Base-by-base conservation (phyloP, 2,329 filamentous ascomycete species). In the Pseudocercospora cruenta region DNA sequence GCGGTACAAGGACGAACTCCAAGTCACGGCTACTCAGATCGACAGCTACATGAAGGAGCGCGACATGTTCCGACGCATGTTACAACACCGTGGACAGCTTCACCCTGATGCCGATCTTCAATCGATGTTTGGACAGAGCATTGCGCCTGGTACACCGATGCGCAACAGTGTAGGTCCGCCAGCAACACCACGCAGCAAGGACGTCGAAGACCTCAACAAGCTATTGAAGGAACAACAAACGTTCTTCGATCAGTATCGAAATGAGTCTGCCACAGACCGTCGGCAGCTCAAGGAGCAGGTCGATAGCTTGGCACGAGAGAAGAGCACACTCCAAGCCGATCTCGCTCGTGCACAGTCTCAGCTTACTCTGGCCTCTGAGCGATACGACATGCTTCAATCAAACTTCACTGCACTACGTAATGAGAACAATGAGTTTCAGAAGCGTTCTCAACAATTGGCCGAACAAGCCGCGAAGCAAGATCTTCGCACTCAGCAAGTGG, bases 1-100 rank as follows among this genome's bases (percentile, higher is more conserved):
- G 70, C 88, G 91, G 78, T 94, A 89, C 78, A 89, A 92, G 65
- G 94, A 97, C 70, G 93, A 97, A 76, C 88, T 96, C 60, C 88
- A 90, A 71, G 91, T 91, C 12, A 90, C 97, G 70, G 88, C 91
- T 51, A 88, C 91, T 31, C 92, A 94, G 64, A 91, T 93, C 69
- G 92, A 97, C 82, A 96, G 92, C 78, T 97, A 96, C 78, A 93
- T 95, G 77, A 92, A 93, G 73, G 95, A 99, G 81, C 90, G 95
- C 68, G 94, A 99, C 77, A 97, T 97, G 88, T 98, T 97, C 89
- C 90, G 94, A 22, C 93, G 94, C 60, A 94, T 98, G 83, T 86
- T 97, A 31, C 91, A 94, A 71, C 91, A 95, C 68, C 86, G 88
- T 65, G 87, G 88, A 19, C 86, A 88, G 65, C 65, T 85, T 79